These are phyloP conservation scores for Ophidiomyces ophidiicola DNA, from an alignment of 2,329 filamentous ascomycete genomes.

Conservation along the genomic window DNA sequence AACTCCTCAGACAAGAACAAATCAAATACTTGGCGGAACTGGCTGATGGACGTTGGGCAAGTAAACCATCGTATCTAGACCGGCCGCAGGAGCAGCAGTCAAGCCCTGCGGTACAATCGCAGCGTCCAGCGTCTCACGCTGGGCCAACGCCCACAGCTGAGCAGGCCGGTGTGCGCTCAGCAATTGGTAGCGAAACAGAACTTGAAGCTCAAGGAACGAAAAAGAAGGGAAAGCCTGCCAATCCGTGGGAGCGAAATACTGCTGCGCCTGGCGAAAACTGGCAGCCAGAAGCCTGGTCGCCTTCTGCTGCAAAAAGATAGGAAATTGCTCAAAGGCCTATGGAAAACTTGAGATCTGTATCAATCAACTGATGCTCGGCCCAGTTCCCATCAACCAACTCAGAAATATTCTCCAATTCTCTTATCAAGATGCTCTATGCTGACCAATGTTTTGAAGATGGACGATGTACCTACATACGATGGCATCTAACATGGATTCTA, in stretches of 20 bases:
- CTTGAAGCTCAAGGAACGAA: constrained; percentile 18
- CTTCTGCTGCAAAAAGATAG: constrained; percentile 33
- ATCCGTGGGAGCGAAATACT: constrained; percentile 50
- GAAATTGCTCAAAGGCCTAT: too few relatives aligned
- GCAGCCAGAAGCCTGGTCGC: constrained; percentile 54
- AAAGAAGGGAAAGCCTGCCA: constrained; percentile 13
- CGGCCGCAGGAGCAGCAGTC: constrained; percentile 39
- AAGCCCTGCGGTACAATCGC: constrained; percentile 34
- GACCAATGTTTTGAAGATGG: too few relatives aligned
- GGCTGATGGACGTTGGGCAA: constrained; percentile 51
- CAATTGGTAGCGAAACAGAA: constrained; percentile 23
- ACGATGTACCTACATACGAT: too few relatives aligned
- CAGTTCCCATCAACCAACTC: too few relatives aligned
- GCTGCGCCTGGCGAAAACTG: constrained; percentile 52
- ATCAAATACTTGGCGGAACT: constrained; percentile 48
- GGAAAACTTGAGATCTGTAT: too few relatives aligned
- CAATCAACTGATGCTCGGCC: too few relatives aligned
- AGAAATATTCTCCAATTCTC: too few relatives aligned
- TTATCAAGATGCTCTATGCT: too few relatives aligned
- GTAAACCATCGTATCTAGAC: constrained; percentile 47
- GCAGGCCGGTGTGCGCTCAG: constrained; percentile 24
- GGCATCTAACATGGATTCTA: too few relatives aligned
- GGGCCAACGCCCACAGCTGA: constrained; percentile 14
- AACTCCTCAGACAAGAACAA: constrained; percentile 44
- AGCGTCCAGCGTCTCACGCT: constrained; percentile 30